Base-by-base conservation (phyloP, 805 yeast species). In the Metschnikowia drakensbergensis region DNA sequence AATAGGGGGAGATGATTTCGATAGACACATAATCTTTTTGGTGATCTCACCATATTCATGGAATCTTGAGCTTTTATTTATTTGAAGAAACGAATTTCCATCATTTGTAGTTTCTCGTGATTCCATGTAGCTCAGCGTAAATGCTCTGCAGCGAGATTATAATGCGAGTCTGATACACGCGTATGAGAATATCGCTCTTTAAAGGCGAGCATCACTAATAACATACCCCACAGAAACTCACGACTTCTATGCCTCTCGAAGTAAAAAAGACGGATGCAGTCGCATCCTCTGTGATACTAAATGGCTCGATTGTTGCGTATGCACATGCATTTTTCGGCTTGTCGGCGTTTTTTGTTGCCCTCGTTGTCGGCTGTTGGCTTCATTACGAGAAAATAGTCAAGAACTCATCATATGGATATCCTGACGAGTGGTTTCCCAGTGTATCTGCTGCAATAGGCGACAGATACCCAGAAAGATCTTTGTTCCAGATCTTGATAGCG, bases 391-490 rank as follows among this genome's bases (percentile, higher is more conserved):
- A 94, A 64, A 94, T 94, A 62, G 96, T 94, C 8, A 75, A 82
- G 60, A 94, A 94, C 64, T 86, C 91, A 42, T 80, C 81, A 54
- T 91, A 74, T 62, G 95, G 96, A 1, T 94, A 89, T 63, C 99
- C 99, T 2, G 94, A 91, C 51, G 99, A 94, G 66, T 94, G 99
- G 98, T 92, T 94, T 63, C 99, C 99, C 2, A 85, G 95, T 60
- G 99, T 94, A 2, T 86, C 96, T 33, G 98, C 99, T 1, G 81
- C 99, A 1, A 94, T 94, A 62, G 99, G 99, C 39, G 99, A 94
- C 64, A 69, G 97, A 51, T 94, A 90, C 64, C 99, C 99, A 0
- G 99, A 94, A 68, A 75, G 99, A 55, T 88, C 96, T 1, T 68
- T 94, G 17, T 94, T 92, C 65, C 99, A 94, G 68, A 76, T 92